These are phyloP conservation scores for Gaertneriomyces semiglobifer DNA, from an alignment of 192 early-diverging fungal species.

Conservation along the genomic window DNA sequence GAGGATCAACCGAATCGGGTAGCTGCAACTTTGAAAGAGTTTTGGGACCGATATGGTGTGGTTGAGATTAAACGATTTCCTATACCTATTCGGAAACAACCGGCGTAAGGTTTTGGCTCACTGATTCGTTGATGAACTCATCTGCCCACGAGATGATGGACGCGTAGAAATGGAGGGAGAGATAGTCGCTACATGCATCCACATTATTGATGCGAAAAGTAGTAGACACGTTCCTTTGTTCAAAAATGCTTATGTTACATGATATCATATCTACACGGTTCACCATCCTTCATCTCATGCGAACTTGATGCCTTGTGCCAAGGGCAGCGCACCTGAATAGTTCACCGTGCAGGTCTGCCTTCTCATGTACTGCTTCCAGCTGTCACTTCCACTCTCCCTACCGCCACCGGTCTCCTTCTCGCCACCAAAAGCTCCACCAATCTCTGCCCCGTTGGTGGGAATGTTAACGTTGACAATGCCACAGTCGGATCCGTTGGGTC, in stretches of 20 bases:
- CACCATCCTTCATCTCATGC: constrained; percentile 50
- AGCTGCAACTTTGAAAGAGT: constrained; percentile 34
- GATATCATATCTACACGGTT: too few relatives aligned
- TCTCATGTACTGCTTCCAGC: constrained; percentile 92
- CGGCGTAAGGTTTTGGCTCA: too few relatives aligned
- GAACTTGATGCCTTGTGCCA: constrained; percentile 96
- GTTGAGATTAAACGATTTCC: constrained; percentile 38
- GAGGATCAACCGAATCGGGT: constrained; percentile 49
- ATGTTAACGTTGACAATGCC: constrained; percentile 92
- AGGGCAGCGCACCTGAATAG: constrained; percentile 78
- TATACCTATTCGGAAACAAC: constrained; percentile 14
- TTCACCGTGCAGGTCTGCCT: constrained; percentile 82
- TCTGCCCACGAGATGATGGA: too few relatives aligned
- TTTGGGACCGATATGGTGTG: constrained; percentile 39
- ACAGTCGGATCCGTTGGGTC: constrained; percentile 82
- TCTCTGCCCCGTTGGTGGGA: constrained; percentile 95
- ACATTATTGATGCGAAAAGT: too few relatives aligned
- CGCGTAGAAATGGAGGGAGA: too few relatives aligned
- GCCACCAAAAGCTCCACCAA: constrained; percentile 95
- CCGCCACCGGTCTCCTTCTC: constrained; percentile 97
- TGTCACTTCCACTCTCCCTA: constrained; percentile 76
- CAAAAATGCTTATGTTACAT: too few relatives aligned
- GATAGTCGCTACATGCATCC: too few relatives aligned
- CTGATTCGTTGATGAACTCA: too few relatives aligned
- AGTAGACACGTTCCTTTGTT: too few relatives aligned